These are phyloP conservation scores for Neurospora hispaniola DNA, from an alignment of 495 filamentous ascomycete genomes.

Conservation along the genomic window DNA sequence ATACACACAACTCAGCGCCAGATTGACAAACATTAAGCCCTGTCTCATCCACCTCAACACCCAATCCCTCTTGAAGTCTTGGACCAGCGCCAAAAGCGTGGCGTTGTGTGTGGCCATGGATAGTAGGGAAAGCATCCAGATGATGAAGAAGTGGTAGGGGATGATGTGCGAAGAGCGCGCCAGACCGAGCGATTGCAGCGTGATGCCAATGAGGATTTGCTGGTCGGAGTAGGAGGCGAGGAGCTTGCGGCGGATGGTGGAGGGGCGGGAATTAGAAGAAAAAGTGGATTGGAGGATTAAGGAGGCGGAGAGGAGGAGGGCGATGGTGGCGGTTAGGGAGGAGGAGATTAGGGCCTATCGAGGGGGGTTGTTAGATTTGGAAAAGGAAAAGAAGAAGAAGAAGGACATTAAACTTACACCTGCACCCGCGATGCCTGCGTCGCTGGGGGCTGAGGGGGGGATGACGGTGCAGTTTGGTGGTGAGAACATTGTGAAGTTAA, in stretches of 20 bases:
- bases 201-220: constrained; percentile 51
- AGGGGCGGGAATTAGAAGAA: constrained; percentile 18
- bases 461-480: constrained; percentile 34
- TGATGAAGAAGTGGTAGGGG: constrained; percentile 52
- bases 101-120: constrained; percentile 49
- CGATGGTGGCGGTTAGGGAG: constrained; percentile 41
- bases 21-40: constrained; percentile 47
- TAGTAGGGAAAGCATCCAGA: constrained; percentile 49
- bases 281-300: constrained; percentile 32
- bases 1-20: constrained; percentile 36
- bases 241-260: constrained; percentile 42
- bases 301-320: constrained; percentile 34
- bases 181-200: constrained; percentile 44
- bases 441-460: constrained; percentile 33
- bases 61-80: constrained; percentile 51
- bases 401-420: constrained; percentile 32
- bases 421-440: constrained; percentile 46
- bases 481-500: constrained; percentile 10
- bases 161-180: constrained; percentile 38
- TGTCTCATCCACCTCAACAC: constrained; percentile 51
- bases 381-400: neutral
- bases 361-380: neutral
- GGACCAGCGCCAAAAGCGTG: constrained; percentile 43
- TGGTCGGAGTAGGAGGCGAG: constrained; percentile 49
- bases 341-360: constrained; percentile 47